A percentile compares a stretch with the other conserved stretches of the same genome.
These are phyloP conservation scores for Tylopilus felleus DNA, from an alignment of 768 basidiomycete genomes.

Conservation along the genomic window DNA sequence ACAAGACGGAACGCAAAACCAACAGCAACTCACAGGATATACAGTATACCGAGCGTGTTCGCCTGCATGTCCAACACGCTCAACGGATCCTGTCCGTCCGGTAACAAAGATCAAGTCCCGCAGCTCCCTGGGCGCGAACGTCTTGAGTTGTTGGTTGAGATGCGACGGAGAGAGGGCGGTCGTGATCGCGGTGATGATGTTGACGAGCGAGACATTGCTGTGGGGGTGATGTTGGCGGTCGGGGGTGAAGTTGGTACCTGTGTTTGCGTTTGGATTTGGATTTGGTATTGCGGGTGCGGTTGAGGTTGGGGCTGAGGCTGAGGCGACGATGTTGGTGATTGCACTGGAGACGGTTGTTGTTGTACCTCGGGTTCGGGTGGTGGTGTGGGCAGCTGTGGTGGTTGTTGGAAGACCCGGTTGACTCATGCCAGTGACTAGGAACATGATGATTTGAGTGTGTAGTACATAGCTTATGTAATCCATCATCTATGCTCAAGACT, in stretches of 20 bases:
- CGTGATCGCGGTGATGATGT: constrained; percentile 46
- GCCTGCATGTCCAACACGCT: constrained; percentile 47
- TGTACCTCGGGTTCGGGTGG: constrained; percentile 16
- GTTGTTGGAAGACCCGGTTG: constrained; percentile 25
- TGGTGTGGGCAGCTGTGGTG: constrained; percentile 17
- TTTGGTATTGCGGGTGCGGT: not conserved
- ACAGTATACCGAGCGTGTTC: constrained; percentile 65
- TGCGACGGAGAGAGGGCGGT: constrained; percentile 35
- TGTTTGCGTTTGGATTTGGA: constrained; percentile 4
- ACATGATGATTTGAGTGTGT: too few species aligned
- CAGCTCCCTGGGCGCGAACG: constrained; percentile 51
- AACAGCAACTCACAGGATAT: constrained; percentile 59
- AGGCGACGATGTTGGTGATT: constrained; percentile 1
- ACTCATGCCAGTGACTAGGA: too few species aligned
- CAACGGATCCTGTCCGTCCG: constrained; percentile 68
- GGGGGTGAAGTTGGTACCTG: constrained; percentile 3
- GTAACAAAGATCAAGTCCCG: constrained; percentile 54
- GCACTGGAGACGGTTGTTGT: constrained; percentile 11
- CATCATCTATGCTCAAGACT: too few species aligned
- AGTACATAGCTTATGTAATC: too few species aligned
- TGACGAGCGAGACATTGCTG: constrained; percentile 32
- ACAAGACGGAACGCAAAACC: not conserved
- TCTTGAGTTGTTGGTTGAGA: constrained; percentile 45
- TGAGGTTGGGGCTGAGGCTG: not conserved
- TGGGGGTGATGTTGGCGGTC: not conserved